phyloP scores from a whole-genome alignment of 1,139 yeast species.

The Candida sojae region DNA sequence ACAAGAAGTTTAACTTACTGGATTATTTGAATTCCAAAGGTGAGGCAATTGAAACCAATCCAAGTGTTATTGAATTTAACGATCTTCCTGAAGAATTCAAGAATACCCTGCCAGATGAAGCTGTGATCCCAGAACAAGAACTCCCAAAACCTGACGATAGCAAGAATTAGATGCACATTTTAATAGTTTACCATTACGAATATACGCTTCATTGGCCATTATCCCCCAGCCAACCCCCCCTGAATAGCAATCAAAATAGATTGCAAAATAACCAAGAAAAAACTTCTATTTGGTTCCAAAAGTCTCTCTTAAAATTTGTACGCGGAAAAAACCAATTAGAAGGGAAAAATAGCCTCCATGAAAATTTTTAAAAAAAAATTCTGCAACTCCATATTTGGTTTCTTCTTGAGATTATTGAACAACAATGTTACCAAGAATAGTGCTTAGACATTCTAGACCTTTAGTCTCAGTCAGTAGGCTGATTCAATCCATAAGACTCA shows the following conservation, averaged over 20 bases:
- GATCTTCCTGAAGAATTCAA: slow-evolving; percentile 71
- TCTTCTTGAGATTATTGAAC: not conserved
- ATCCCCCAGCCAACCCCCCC: not conserved
- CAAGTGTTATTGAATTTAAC: slow-evolving; percentile 68
- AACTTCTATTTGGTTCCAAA: not conserved
- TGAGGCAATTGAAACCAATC: slow-evolving; percentile 61
- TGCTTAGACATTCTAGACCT: not conserved
- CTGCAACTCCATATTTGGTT: not conserved
- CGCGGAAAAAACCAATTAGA: too few species aligned
- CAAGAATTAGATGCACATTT: not conserved
- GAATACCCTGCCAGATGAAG: slow-evolving; percentile 41
- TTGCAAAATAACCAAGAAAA: not conserved
- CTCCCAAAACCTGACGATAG: slow-evolving; percentile 16
- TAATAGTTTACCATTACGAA: too few species aligned
- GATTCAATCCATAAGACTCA: slow-evolving; percentile 2
- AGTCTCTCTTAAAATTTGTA: not conserved
- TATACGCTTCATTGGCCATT: too few species aligned
- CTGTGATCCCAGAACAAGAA: slow-evolving; percentile 16
- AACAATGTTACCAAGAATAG: slow-evolving; percentile 1
- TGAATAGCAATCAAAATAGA: not conserved
- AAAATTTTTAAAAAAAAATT: not conserved
- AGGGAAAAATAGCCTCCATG: too few species aligned
- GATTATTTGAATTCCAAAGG: slow-evolving; percentile 81
- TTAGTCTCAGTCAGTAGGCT: not conserved
- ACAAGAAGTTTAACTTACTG: slow-evolving; percentile 70